Evolutionary conservation across 2,329 filamentous ascomycete species (phyloP).

Genomic region (Cladosporium sp.): DNA sequence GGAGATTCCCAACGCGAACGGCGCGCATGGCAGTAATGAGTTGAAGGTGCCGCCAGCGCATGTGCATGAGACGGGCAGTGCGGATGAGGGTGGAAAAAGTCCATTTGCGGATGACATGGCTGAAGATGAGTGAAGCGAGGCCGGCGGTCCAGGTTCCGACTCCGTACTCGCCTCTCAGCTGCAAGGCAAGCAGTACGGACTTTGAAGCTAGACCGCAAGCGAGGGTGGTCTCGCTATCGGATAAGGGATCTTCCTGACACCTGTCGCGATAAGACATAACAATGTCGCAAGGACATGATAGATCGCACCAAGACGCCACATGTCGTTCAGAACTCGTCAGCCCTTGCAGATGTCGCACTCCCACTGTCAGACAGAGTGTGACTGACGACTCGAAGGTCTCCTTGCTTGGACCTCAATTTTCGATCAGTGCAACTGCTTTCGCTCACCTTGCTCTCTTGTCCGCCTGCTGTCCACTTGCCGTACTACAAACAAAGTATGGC

Average conservation of each 20-base stretch:
- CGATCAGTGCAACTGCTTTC: neutral
- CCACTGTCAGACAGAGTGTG: conserved; percentile 18
- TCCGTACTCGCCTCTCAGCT: neutral
- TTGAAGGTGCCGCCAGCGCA: conserved; percentile 14
- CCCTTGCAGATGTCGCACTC: conserved; percentile 15
- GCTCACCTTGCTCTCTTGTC: conserved; percentile 3
- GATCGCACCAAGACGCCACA: conserved; percentile 15
- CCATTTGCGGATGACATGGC: conserved; percentile 22
- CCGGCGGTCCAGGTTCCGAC: neutral
- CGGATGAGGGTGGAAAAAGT: conserved; percentile 17
- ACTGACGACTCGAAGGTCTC: conserved; percentile 9
- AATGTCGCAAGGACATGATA: conserved; percentile 10
- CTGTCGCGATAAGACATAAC: conserved; percentile 5
- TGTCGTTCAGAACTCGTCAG: conserved; percentile 16
- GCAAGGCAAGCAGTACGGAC: neutral
- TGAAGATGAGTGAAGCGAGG: conserved; percentile 15
- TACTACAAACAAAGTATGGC: conserved; percentile 18
- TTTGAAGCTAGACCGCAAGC: neutral
- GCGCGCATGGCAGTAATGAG: conserved; percentile 12
- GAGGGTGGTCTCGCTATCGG: conserved; percentile 3
- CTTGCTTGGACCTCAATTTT: conserved; percentile 12
- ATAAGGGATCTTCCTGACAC: conserved; percentile 14
- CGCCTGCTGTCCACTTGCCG: neutral
- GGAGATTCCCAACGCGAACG: conserved; percentile 9
- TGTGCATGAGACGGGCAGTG: conserved; percentile 9